Conservation (phyloP, 108 stramenopile genomes). For the Nitzschia sp. region DNA sequence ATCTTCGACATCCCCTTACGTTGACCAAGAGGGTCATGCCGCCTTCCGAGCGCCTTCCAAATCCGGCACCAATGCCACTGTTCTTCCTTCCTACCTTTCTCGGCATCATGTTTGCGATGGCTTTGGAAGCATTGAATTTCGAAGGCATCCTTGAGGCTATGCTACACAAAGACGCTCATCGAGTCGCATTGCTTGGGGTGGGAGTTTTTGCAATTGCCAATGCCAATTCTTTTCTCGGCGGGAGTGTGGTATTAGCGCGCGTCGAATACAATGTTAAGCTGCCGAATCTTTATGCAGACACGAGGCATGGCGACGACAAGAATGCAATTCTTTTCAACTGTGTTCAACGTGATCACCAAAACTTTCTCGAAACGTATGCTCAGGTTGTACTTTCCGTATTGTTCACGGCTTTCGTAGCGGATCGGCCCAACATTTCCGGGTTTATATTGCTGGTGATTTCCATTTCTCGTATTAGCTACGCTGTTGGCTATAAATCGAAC, state of each 20-base stretch:
- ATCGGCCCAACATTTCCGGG: constrained; percentile 25
- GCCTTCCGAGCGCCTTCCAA: not conserved
- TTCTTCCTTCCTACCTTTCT: constrained; percentile 1
- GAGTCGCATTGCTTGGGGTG: constrained; percentile 7
- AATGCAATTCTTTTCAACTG: constrained; percentile 12
- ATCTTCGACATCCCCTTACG: too few relatives aligned
- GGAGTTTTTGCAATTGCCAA: constrained; percentile 22
- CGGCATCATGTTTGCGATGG: not conserved
- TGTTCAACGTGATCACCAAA: constrained; percentile 25
- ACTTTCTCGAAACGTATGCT: constrained; percentile 14
- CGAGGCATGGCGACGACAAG: not conserved
- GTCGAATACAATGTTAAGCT: constrained; percentile 20
- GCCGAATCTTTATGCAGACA: constrained; percentile 24
- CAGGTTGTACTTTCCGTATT: not conserved
- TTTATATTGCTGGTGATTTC: constrained; percentile 12
- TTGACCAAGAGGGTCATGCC: not conserved
- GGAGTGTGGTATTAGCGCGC: constrained; percentile 20
- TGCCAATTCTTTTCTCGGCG: constrained; percentile 11
- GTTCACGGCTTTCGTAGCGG: constrained; percentile 19
- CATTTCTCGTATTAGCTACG: constrained; percentile 3
- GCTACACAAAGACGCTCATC: not conserved
- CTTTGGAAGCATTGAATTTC: not conserved
- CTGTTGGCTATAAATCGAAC: constrained; percentile 4
- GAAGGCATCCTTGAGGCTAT: not conserved
- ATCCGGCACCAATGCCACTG: not conserved